phyloP scores from a whole-genome alignment of 305 asterid genomes.

The Coffea humblotiana region DNA sequence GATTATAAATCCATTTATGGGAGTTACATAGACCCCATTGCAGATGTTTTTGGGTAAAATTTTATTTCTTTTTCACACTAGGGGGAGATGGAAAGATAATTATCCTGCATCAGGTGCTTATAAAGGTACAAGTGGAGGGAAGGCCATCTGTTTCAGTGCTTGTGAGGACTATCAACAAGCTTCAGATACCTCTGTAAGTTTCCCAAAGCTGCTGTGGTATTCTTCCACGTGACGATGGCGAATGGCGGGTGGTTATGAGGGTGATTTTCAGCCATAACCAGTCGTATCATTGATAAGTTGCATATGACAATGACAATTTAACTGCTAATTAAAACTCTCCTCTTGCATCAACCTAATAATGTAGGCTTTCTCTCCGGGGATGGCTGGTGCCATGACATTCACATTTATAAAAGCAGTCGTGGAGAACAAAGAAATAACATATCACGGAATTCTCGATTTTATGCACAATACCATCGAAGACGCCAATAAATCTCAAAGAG shows the following conservation, averaged over 20 bases:
- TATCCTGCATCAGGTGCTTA: slow-evolving; percentile 43
- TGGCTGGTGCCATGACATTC: slow-evolving; percentile 65
- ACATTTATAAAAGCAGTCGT: slow-evolving; percentile 51
- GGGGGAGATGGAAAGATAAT: slow-evolving; percentile 52
- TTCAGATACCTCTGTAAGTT: slow-evolving; percentile 64
- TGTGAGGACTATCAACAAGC: slow-evolving; percentile 75
- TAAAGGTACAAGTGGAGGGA: slow-evolving; percentile 68
- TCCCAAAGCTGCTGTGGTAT: not conserved
- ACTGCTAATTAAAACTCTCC: not conserved
- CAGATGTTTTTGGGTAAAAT: no score
- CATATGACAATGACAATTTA: no score
- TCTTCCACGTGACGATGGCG: not conserved
- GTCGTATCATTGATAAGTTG: not conserved
- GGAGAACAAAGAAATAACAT: slow-evolving; percentile 33
- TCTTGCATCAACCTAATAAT: not conserved
- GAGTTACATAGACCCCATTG: not conserved
- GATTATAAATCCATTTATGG: not conserved
- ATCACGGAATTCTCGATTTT: slow-evolving; percentile 38
- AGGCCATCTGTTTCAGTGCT: slow-evolving; percentile 69
- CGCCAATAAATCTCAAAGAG: slow-evolving; percentile 26
- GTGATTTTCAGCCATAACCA: not conserved
- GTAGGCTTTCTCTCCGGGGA: slow-evolving; percentile 52
- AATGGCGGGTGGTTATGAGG: not conserved
- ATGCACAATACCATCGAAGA: slow-evolving; percentile 43
- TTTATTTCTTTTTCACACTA: slow-evolving; percentile 17